Evolutionary conservation across 106 monocot genomes (phyloP), one percentile per base, ranked within the genome.

Genomic region (Platanthera zijinensis): DNA sequence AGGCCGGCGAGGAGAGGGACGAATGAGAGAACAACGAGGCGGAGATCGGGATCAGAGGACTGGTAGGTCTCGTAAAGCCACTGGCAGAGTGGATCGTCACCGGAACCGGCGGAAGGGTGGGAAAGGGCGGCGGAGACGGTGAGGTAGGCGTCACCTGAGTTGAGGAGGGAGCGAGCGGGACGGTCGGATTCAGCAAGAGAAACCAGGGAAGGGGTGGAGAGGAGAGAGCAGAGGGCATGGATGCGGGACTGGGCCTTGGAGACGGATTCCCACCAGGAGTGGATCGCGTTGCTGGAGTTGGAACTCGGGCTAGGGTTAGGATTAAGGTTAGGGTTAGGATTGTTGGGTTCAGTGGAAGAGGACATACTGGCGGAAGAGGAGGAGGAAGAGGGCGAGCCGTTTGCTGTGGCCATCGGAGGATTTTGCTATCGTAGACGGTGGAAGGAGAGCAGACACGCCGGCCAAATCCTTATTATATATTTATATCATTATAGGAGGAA

Each of bases 11-110:
- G 69, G 56, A 94, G 87, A 39, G 94, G 97, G n/a, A 94, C 57
- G 72, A 92, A 88, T 74, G 97, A 87, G 75, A 99, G 83, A 69
- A 85, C 87, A 51, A 91, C 84, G 73, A 99, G 91, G 62, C 89
- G 86, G 85, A 99, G 94, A 67, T 99, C 97, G 59, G 86, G 85
- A 68, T 99, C 97, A 22, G 94, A 72, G 46, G 94, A 89, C 52
- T 82, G 91, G 89, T 81, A 85, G 21, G 91, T 89, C 21, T 99
- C 97, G 83, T 94, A 99, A 72, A 99, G 91, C 97, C 97, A 99
- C 39, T 92, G 89, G 81, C 97, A 99, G 71, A 94, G 83, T 51
- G 89, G 85, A 71, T 91, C 93, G 72, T 86, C 83, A 50, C 89
- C 89, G 69, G 94, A 89, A 51, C 97, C 97, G 39, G 91, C 79